Evolutionary conservation across 257 asterid species (phyloP), one percentile per base, ranked within the genome.

Genomic region (Solanum pimpinellifolium): DNA sequence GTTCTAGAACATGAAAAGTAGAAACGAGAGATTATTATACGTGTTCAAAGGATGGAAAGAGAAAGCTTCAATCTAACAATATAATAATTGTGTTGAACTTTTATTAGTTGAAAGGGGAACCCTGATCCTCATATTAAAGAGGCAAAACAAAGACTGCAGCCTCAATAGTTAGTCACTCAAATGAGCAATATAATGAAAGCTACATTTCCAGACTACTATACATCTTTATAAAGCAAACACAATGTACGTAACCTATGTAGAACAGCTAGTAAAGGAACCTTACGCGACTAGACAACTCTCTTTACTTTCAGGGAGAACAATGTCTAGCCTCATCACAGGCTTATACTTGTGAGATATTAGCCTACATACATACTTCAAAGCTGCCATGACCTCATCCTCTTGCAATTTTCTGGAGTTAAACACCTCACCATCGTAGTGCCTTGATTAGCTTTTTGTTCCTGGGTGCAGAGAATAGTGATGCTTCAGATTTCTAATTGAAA

Each of bases 291-390:
- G 92, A 44, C 59, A 49, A 15, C 59, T 49, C 21, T 49, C 59
- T 42, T 42, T 95, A 47, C 86, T 89, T 42, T 91, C 91, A 0
- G 98, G 98, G 78, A 97, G 93, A 85, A 97, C 98, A 75, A 97
- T 94, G 87, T 97, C 98, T 33, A 87, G 90, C 89, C 98, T 97
- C 98, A 95, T 97, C 98, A 95, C 91, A 0, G 98, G 94, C 92
- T 74, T 93, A 85, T 95, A 97, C 87, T 89, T 91, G 11, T 90
- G 85, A 16, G 98, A 95, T 78, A 91, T 89, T 98, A 9, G 95
- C 97, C 90, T 94, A 95, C 90, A 93, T 88, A 85, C 99, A 97
- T 83, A 52, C 62, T 52, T 52, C 62, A 52, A 52, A 49, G 9
- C 23, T 49, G 60, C 60, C 60, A 52, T 2, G 62, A 52, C 62